Evolutionary conservation across 805 yeast species (phyloP).

Genomic region (Komagataella phaffii): DNA sequence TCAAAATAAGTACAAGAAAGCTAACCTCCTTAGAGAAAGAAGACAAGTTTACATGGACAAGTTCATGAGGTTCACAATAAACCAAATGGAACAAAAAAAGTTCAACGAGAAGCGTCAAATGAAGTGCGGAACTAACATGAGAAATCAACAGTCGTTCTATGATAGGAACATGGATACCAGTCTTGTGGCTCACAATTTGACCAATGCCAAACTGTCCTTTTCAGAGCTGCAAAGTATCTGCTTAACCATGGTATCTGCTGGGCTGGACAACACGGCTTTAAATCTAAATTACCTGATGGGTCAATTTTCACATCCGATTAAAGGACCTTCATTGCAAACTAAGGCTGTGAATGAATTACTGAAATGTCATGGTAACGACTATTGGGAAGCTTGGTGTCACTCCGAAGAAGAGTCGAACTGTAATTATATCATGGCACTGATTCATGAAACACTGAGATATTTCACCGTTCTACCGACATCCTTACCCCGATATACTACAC

Average conservation of each 20-base stretch:
- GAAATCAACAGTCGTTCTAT: neutral
- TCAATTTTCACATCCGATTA: constrained; percentile 32
- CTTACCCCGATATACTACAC: constrained; percentile 49
- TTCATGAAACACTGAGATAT: constrained; percentile 48
- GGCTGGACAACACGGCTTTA: constrained; percentile 59
- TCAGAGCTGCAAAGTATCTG: constrained; percentile 47
- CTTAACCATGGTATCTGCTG: constrained; percentile 69
- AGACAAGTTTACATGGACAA: constrained; percentile 35
- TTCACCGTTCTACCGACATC: constrained; percentile 58
- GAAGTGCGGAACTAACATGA: neutral
- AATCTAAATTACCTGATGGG: constrained; percentile 50
- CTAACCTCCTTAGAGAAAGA: constrained; percentile 17
- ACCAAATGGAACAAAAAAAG: constrained; percentile 2
- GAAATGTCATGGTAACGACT: constrained; percentile 14
- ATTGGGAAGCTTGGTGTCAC: constrained; percentile 19
- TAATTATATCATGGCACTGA: constrained; percentile 39
- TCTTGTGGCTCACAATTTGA: constrained; percentile 1
- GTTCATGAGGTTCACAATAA: constrained; percentile 18
- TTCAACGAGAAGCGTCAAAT: neutral
- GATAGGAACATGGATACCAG: neutral
- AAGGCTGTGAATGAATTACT: constrained; percentile 28
- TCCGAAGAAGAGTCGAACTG: constrained; percentile 21
- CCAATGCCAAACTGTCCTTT: constrained; percentile 11
- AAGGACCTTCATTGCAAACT: constrained; percentile 26
- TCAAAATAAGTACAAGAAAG: constrained; percentile 5